These are phyloP conservation scores for Colletotrichum orbiculare DNA, from an alignment of 2,329 filamentous ascomycete genomes.

Conservation along the genomic window DNA sequence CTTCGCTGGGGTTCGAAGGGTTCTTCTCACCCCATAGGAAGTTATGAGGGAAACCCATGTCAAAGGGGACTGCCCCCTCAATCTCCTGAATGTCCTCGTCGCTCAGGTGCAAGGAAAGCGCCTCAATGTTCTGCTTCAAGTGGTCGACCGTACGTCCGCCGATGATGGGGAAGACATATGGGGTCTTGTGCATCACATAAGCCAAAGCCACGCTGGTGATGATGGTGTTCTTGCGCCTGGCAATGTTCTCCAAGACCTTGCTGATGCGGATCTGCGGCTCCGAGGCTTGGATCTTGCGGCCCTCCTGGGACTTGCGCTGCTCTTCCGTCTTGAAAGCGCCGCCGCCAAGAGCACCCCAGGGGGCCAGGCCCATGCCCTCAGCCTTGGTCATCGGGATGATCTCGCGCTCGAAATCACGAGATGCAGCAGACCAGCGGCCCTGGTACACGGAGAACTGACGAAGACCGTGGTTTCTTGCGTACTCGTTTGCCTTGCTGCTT, in stretches of 20 bases:
- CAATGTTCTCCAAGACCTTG: conserved; percentile 61
- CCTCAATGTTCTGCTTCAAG: conserved; percentile 76
- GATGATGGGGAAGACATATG: conserved; percentile 79
- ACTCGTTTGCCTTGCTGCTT: conserved; percentile 69
- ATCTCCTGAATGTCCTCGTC: conserved; percentile 74
- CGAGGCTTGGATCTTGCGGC: conserved; percentile 53
- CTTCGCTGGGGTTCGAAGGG: conserved; percentile 51
- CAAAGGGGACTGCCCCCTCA: conserved; percentile 70
- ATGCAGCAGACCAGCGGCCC: conserved; percentile 70
- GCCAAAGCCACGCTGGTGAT: conserved; percentile 70
- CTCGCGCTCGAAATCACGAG: conserved; percentile 77
- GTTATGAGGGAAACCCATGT: conserved; percentile 74
- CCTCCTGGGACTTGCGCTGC: conserved; percentile 46
- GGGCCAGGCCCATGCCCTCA: conserved; percentile 70
- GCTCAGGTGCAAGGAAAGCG: conserved; percentile 69
- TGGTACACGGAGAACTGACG: conserved; percentile 77
- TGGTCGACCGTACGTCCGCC: conserved; percentile 77
- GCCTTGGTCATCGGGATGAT: conserved; percentile 73
- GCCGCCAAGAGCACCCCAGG: conserved; percentile 64
- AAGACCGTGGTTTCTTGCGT: conserved; percentile 77
- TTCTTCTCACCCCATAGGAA: conserved; percentile 62
- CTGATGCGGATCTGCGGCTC: conserved; percentile 65
- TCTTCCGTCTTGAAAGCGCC: conserved; percentile 48
- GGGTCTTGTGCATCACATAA: conserved; percentile 78
- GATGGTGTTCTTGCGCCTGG: conserved; percentile 53